Evolutionary conservation across 108 stramenopile genomes (phyloP), one percentile per base, ranked within the genome.

Genomic region (Mayamaea pseudoterrestris): DNA sequence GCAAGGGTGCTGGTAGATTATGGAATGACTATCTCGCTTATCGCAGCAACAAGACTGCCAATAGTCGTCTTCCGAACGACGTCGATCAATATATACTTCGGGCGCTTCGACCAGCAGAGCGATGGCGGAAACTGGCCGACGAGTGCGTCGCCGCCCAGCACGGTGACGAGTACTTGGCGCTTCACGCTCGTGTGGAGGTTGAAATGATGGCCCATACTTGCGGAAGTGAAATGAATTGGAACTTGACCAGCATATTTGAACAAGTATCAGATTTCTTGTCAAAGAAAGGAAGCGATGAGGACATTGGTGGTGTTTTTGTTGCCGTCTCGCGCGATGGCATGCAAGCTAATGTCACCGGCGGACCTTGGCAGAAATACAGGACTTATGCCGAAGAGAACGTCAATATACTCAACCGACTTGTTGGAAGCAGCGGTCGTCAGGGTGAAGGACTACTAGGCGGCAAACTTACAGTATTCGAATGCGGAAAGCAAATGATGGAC

Each of bases 181-280:
- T 87, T 25, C 85, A 87, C 58, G 75, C 80, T 1, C 73, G 85
- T n/a, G 41, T 87, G 12, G 85, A 87, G 51, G 44, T 72, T 8
- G 78, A 81, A n/a, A 87, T 87, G 80, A 37, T 57, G 52, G 31
- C 12, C 12, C 85, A 87, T 44, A 26, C 44, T 0, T 87, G 85
- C 41, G 52, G 54, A 13, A 49, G 44, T 37, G 30, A 47, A 25
- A 76, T 81, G 78, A 67, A 77, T 55, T 12, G 30, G 8, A 82
- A 75, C 44, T 53, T 87, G 26, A 78, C 74, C 2, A 68, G 42
- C 25, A 50, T 82, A 2, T 72, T 87, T 27, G 42, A 76, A 7
- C 50, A 46, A 20, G 70, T 77, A 1, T 45, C 55, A 16, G 14
- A 23, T 0, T 53, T 72, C n/a, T 16, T 53, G 1, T 8, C 13